These are phyloP conservation scores for Tulasnella sp. DNA, from an alignment of 768 basidiomycete genomes.

Conservation along the genomic window DNA sequence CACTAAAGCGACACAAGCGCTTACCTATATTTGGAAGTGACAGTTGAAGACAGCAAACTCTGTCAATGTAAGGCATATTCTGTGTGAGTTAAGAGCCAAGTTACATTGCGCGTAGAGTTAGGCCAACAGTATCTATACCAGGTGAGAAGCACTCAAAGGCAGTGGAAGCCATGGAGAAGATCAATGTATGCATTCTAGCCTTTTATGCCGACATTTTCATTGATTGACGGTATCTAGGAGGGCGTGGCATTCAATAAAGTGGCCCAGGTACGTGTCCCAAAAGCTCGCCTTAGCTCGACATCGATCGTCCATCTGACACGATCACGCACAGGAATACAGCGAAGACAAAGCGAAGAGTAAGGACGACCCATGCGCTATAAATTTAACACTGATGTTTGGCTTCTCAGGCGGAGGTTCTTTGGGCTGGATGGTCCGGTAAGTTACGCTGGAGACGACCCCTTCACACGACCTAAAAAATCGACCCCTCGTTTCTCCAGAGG, in stretches of 20 bases:
- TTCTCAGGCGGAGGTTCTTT: slow-evolving; percentile 72
- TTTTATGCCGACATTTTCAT: neutral
- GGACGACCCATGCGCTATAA: slow-evolving; percentile 21
- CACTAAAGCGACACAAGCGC: neutral
- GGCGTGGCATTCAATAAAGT: slow-evolving; percentile 84
- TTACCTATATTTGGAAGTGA: slow-evolving; percentile 15
- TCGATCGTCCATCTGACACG: neutral
- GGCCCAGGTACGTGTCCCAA: slow-evolving; percentile 41
- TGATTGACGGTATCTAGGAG: slow-evolving; percentile 43
- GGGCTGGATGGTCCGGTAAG: slow-evolving; percentile 79
- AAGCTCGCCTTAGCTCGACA: neutral
- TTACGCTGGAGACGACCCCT: neutral
- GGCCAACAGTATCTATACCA: neutral
- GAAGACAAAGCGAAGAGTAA: slow-evolving; percentile 87
- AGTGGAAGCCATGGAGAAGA: slow-evolving; percentile 70
- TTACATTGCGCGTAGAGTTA: neutral
- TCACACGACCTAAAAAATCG: neutral
- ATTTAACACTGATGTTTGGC: neutral
- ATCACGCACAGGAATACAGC: slow-evolving; percentile 65
- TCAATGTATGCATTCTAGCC: slow-evolving; percentile 52
- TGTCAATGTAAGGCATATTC: slow-evolving; percentile 79
- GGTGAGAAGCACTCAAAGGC: slow-evolving; percentile 77
- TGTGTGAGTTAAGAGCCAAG: slow-evolving; percentile 45
- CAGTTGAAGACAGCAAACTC: slow-evolving; percentile 71
- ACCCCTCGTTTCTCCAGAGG: slow-evolving; percentile 1